Evolutionary conservation across 2,329 filamentous ascomycete genomes (phyloP).

Genomic region (Alternaria metachromatica): DNA sequence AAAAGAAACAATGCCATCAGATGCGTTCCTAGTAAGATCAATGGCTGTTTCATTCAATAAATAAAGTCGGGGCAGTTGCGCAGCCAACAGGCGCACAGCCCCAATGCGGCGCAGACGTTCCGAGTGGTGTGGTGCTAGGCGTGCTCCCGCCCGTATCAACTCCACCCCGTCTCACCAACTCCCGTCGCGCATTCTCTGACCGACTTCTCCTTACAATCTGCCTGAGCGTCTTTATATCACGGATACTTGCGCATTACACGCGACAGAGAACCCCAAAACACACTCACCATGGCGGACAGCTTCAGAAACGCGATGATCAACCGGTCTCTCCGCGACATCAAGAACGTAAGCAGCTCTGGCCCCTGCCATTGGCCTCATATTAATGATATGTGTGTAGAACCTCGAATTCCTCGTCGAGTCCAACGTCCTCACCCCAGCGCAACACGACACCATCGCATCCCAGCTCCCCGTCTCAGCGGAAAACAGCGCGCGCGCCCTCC

Average conservation of each 20-base stretch:
- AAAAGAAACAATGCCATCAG: neutral
- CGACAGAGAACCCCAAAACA: neutral
- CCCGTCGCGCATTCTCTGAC: slow-evolving; percentile 3
- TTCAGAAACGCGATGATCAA: slow-evolving; percentile 70
- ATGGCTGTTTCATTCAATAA: neutral
- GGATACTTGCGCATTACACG: neutral
- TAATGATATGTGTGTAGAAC: slow-evolving; percentile 69
- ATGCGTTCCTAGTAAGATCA: neutral
- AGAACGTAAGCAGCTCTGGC: slow-evolving; percentile 66
- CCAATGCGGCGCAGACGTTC: slow-evolving; percentile 23
- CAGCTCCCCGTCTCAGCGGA: slow-evolving; percentile 77
- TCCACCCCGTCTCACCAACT: slow-evolving; percentile 8
- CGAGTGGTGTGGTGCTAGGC: slow-evolving; percentile 17
- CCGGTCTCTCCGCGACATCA: slow-evolving; percentile 85
- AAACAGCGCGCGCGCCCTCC: slow-evolving; percentile 59
- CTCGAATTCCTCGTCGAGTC: slow-evolving; percentile 88
- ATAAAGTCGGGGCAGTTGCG: neutral
- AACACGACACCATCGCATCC: slow-evolving; percentile 75
- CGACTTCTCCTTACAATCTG: neutral
- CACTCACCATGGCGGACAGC: slow-evolving; percentile 48
- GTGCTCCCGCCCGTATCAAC: slow-evolving; percentile 14
- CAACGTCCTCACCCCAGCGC: slow-evolving; percentile 75
- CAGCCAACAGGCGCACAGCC: slow-evolving; percentile 23
- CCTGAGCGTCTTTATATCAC: neutral
- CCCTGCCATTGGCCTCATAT: no score